Base-by-base conservation (phyloP, 1,284 basidiomycete species). In the Ganoderma lucidum region DNA sequence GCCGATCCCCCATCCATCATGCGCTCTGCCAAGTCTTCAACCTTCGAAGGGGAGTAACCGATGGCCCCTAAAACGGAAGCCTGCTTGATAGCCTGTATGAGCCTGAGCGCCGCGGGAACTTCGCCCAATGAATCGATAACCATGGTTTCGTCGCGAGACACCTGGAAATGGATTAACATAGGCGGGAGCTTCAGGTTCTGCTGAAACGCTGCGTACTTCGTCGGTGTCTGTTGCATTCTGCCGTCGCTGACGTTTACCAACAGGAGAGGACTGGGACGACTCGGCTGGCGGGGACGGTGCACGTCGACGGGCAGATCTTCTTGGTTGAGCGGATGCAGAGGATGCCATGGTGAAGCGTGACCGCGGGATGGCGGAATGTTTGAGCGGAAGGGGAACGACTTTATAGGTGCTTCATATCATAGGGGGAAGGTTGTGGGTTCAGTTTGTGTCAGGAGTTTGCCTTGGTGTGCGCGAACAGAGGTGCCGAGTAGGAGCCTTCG, bases 21-120 rank as follows among this genome's bases (percentile, higher is more conserved):
- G 17, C 32, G 55, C 32, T 15, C 28, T 17, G 55, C 30, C 30
- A 56, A 17, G 5, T 44, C 15, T 8, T 64, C 63, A 32, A 65
- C 15, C 56, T 60, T 28, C 14, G 64, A 45, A 3, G 64, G 64
- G 19, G 42, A 45, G n/a, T 65, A 59, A 0, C 64, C 64, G 6
- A 65, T 65, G 37, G 41, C 23, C 5, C 15, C 6, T 14, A 59
- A 32, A 32, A 28, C 17, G 23, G 39, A 6, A n/a, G 44, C 55
- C 2, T 48, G 9, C 30, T 65, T 59, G 9, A 65, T 48, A 9
- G 64, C 64, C 19, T 48, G 19, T 2, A 65, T 35, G 8, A 65
- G 30, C 44, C 37, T 48, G 15, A 65, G 42, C 15, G 44, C 64
- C n/a, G 56, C 23, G 3, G 64, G 32, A 28, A 56, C 32, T 35